Conservation (phyloP, 2,329 filamentous ascomycete species). For the Aspergillus sp. region DNA sequence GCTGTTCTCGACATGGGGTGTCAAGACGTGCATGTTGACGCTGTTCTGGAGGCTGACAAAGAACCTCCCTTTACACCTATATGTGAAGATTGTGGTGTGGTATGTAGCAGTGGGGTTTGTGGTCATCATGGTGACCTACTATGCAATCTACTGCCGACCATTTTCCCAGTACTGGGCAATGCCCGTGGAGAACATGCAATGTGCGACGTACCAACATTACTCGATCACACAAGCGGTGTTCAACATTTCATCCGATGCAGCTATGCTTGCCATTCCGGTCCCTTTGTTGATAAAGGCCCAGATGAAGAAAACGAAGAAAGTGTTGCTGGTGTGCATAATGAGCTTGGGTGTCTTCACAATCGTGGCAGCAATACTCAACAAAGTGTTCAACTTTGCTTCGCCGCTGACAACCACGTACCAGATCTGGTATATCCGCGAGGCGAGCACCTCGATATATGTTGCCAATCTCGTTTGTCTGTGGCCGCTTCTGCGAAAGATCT, state of each 20-base stretch:
- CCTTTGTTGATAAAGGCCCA: constrained; percentile 38
- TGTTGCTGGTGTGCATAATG: constrained; percentile 37
- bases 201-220: constrained; percentile 42
- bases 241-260: constrained; percentile 44
- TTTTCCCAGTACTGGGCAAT: constrained; percentile 53
- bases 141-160: constrained; percentile 51
- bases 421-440: constrained; percentile 46
- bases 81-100: constrained; percentile 42
- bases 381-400: constrained; percentile 43
- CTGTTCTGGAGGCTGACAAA: constrained; percentile 51
- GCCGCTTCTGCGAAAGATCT: constrained; percentile 31
- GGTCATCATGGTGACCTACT: constrained; percentile 51
- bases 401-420: constrained; percentile 40
- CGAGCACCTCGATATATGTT: constrained; percentile 44
- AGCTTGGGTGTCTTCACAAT: constrained; percentile 39
- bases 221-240: constrained; percentile 47
- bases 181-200: constrained; percentile 39
- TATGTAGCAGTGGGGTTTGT: constrained; percentile 48
- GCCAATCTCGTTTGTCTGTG: constrained; percentile 45
- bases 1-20: constrained; percentile 16
- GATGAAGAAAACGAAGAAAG: constrained; percentile 34
- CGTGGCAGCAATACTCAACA: constrained; percentile 48
- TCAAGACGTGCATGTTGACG: constrained; percentile 29
- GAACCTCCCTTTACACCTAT: constrained; percentile 34
- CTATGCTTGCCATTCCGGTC: constrained; percentile 40